Conservation (phyloP, 768 basidiomycete species). For the Lentinula edodes region DNA sequence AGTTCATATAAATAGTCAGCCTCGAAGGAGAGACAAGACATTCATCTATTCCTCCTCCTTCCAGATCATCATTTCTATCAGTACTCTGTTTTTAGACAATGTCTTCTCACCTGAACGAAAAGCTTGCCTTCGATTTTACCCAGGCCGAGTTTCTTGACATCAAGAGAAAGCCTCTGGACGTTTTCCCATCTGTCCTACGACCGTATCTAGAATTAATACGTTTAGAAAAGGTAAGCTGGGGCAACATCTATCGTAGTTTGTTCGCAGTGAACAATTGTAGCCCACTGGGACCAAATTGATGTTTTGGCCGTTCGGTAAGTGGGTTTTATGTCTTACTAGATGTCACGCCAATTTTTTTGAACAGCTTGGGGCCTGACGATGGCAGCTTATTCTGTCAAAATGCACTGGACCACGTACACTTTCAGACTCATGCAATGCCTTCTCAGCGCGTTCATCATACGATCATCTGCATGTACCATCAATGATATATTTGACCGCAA, state of each 20-base stretch:
- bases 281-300: conserved; percentile 45
- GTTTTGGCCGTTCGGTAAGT: conserved; percentile 49
- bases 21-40: background rate
- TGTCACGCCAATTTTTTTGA: background rate
- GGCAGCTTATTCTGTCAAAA: conserved; percentile 33
- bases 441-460: conserved; percentile 35
- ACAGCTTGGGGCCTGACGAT: conserved; percentile 42
- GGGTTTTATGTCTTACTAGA: background rate
- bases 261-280: conserved; percentile 17
- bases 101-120: conserved; percentile 18
- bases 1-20: background rate
- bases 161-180: conserved; percentile 18
- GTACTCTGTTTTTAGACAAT: conserved; percentile 8
- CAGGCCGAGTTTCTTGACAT: conserved; percentile 17
- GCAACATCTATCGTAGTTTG: background rate
- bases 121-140: conserved; percentile 6
- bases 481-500: conserved; percentile 53
- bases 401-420: conserved; percentile 26
- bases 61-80: too few species aligned
- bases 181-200: conserved; percentile 21
- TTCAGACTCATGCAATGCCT: conserved; percentile 26
- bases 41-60: background rate
- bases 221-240: conserved; percentile 37
- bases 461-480: conserved; percentile 47
- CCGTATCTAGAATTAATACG: conserved; percentile 48